Conservation (phyloP, 331 rosid species). For the Quercus phellos region DNA sequence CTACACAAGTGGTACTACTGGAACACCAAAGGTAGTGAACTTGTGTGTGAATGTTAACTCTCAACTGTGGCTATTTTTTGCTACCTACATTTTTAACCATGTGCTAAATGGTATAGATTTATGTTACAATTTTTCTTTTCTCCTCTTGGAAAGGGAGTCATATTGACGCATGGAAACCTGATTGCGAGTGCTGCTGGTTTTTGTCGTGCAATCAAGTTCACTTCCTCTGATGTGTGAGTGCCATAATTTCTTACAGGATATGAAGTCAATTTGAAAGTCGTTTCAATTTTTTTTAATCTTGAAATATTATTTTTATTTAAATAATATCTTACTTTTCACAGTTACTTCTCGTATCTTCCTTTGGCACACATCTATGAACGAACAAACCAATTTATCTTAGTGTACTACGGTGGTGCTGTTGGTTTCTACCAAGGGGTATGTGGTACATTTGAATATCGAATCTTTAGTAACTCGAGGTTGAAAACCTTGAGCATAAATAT, state of each 20-base stretch:
- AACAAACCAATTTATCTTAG: constrained; percentile 67
- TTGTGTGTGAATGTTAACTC: constrained; percentile 6
- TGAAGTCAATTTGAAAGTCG: not conserved
- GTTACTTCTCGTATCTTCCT: constrained; percentile 94
- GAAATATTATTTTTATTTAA: not conserved
- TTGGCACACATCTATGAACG: constrained; percentile 97
- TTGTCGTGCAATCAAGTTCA: constrained; percentile 36
- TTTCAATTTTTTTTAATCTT: not conserved
- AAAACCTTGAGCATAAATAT: not conserved
- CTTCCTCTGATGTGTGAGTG: constrained; percentile 83
- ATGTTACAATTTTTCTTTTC: not conserved
- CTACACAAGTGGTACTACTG: constrained; percentile 99
- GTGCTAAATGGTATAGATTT: not conserved
- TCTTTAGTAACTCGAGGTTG: not conserved
- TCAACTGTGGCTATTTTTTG: not conserved
- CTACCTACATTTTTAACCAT: not conserved
- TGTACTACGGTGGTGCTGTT: constrained; percentile 74
- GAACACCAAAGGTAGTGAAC: constrained; percentile 80
- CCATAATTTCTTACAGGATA: constrained; percentile 4
- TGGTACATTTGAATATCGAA: not conserved
- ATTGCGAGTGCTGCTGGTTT: constrained; percentile 85
- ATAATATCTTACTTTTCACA: constrained; percentile 24
- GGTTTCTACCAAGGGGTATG: constrained; percentile 99
- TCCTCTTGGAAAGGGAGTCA: constrained; percentile 69
- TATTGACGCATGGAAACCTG: constrained; percentile 75